These are phyloP conservation scores for Takashimella tepidaria DNA, from an alignment of 1,284 basidiomycete species.

Conservation along the genomic window DNA sequence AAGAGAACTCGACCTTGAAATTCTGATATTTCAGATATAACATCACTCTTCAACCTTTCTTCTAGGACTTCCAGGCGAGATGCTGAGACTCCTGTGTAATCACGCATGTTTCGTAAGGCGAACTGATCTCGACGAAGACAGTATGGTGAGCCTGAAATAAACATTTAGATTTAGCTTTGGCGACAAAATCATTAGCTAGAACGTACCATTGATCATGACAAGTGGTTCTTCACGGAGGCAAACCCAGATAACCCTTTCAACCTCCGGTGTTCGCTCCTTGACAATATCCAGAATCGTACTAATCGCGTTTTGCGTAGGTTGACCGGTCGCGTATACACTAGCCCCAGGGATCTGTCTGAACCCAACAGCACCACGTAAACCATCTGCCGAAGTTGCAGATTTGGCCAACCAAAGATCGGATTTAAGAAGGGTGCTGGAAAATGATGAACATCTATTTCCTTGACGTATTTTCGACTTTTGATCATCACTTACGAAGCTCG, in stretches of 20 bases:
- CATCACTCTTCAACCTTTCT: constrained; percentile 85
- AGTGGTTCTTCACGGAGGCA: constrained; percentile 91
- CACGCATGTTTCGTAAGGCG: constrained; percentile 77
- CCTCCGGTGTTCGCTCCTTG: constrained; percentile 58
- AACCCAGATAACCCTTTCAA: constrained; percentile 77
- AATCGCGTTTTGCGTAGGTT: constrained; percentile 88
- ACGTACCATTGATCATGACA: constrained; percentile 65
- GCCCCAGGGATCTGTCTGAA: constrained; percentile 80
- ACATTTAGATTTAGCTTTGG: too few relatives aligned
- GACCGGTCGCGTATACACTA: constrained; percentile 79
- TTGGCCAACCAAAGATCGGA: constrained; percentile 84
- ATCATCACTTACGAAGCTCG: constrained; percentile 64
- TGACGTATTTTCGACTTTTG: background rate
- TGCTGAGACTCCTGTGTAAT: constrained; percentile 88
- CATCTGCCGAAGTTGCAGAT: constrained; percentile 57
- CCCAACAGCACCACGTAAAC: constrained; percentile 86
- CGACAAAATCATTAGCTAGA: constrained; percentile 40
- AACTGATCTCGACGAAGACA: constrained; percentile 63
- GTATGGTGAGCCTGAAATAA: constrained; percentile 43
- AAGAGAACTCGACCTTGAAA: constrained; percentile 82
- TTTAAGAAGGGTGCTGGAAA: constrained; percentile 52
- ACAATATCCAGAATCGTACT: constrained; percentile 73
- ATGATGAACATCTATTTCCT: background rate
- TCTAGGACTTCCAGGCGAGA: constrained; percentile 82
- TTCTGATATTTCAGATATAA: constrained; percentile 70